Evolutionary conservation across 345 rosid species (phyloP).

Genomic region (Isatis tinctoria): DNA sequence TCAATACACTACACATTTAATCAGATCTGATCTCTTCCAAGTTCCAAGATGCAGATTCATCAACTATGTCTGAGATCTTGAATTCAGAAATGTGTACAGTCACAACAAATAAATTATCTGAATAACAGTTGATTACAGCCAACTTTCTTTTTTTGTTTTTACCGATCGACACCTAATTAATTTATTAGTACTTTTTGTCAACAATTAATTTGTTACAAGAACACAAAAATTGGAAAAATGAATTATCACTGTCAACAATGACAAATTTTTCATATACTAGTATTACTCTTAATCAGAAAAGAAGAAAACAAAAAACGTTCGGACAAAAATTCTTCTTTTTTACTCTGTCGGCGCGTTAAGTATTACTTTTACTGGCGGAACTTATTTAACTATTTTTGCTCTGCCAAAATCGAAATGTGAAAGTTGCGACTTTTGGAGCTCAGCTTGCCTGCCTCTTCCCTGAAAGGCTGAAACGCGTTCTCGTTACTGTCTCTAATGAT

Average conservation of each 20-base stretch:
- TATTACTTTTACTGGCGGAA: not conserved
- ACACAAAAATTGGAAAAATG: not conserved
- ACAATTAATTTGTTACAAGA: too few species aligned
- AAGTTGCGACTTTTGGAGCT: slow-evolving; percentile 19
- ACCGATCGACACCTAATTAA: not conserved
- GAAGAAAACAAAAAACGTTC: not conserved
- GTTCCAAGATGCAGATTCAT: not conserved
- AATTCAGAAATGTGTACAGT: not conserved
- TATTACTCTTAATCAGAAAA: too few species aligned
- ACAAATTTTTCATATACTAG: not conserved
- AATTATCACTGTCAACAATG: not conserved
- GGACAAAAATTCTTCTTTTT: not conserved
- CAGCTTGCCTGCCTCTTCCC: not conserved
- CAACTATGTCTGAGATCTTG: not conserved
- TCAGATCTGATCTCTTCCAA: not conserved
- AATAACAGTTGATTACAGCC: not conserved
- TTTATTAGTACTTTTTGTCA: too few species aligned
- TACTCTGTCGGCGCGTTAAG: slow-evolving; percentile 24
- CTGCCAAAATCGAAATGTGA: slow-evolving; percentile 15
- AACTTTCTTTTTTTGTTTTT: not conserved
- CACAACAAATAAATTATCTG: not conserved
- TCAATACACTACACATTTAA: not conserved
- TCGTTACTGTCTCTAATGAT: slow-evolving; percentile 4
- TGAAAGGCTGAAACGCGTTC: slow-evolving; percentile 4
- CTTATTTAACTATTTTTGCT: not conserved